These are phyloP conservation scores for Cyberlindnera saturnus DNA, from an alignment of 805 yeast genomes.

Conservation along the genomic window DNA sequence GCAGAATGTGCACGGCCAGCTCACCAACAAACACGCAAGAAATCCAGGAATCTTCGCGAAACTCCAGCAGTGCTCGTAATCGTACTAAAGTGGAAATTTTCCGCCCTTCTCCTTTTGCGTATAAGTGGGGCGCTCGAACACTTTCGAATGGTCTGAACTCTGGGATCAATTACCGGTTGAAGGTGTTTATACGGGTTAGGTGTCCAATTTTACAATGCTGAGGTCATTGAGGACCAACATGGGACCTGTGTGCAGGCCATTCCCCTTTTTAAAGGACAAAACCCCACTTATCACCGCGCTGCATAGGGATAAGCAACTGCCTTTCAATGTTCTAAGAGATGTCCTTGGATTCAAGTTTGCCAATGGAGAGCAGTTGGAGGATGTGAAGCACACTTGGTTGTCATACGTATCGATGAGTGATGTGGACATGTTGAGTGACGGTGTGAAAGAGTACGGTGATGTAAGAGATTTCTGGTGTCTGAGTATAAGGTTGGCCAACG, in stretches of 20 bases:
- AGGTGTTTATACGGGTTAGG: too few species aligned
- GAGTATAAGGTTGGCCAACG: constrained; percentile 11
- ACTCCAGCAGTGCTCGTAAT: too few species aligned
- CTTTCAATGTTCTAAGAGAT: constrained; percentile 19
- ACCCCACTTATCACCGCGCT: constrained; percentile 5
- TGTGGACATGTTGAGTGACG: constrained; percentile 1
- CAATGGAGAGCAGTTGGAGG: constrained; percentile 3
- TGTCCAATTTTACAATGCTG: too few species aligned
- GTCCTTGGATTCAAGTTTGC: constrained; percentile 11
- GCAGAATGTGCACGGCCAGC: too few species aligned
- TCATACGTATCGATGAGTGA: constrained; percentile 8
- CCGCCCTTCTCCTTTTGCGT: too few species aligned
- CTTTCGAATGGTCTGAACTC: too few species aligned
- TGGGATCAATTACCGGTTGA: too few species aligned
- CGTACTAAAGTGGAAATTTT: too few species aligned
- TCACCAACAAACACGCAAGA: too few species aligned
- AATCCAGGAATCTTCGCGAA: too few species aligned
- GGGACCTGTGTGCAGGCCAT: neutral
- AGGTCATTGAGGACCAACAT: too few species aligned
- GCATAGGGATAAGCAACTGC: constrained; percentile 11
- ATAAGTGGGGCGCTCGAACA: too few species aligned
- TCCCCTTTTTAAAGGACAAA: constrained; percentile 17
- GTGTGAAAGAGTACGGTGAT: neutral
- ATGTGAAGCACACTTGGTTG: constrained; percentile 12
- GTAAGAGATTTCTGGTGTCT: constrained; percentile 10